A percentile compares a stretch with the other conserved stretches of the same genome.
These are phyloP conservation scores for Aspergillus persii DNA, from an alignment of 2,329 filamentous ascomycete genomes.

Conservation along the genomic window DNA sequence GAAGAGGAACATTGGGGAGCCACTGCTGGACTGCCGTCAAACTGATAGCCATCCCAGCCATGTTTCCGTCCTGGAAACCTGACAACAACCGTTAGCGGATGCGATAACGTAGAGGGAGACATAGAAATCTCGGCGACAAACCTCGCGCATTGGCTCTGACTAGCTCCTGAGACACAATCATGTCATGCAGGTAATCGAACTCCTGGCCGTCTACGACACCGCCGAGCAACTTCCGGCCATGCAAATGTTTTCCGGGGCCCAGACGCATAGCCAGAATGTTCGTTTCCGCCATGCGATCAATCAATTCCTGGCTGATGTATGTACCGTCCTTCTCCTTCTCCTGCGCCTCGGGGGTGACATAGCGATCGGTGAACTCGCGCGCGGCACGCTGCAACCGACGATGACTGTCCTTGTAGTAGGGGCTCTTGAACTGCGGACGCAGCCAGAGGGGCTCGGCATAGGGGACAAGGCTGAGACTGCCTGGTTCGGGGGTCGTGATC, in stretches of 20 bases:
- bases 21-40: slow-evolving; percentile 79
- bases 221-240: slow-evolving; percentile 65
- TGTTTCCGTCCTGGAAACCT: slow-evolving; percentile 80
- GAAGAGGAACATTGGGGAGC: slow-evolving; percentile 65
- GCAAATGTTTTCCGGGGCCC: slow-evolving; percentile 77
- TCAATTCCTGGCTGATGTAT: slow-evolving; percentile 67
- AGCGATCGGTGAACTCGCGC: slow-evolving; percentile 68
- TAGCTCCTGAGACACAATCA: slow-evolving; percentile 73
- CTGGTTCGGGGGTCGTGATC: slow-evolving; percentile 66
- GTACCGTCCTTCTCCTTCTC: slow-evolving; percentile 72
- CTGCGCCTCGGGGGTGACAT: slow-evolving; percentile 72
- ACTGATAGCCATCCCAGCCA: slow-evolving; percentile 82
- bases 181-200: slow-evolving; percentile 84
- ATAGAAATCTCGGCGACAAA: slow-evolving; percentile 6
- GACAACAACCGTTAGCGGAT: background rate
- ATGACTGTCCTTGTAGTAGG: slow-evolving; percentile 78
- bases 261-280: slow-evolving; percentile 79
- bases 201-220: slow-evolving; percentile 73
- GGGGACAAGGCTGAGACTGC: slow-evolving; percentile 73
- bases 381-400: slow-evolving; percentile 65
- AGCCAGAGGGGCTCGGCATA: slow-evolving; percentile 87
- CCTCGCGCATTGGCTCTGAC: slow-evolving; percentile 67
- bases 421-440: slow-evolving; percentile 69
- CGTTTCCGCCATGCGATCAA: slow-evolving; percentile 72
- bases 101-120: background rate